Percentiles rank a stretch among this genome's conserved stretches.
Conservation (phyloP, 495 filamentous ascomycete species). For the Neurospora intermedia region DNA sequence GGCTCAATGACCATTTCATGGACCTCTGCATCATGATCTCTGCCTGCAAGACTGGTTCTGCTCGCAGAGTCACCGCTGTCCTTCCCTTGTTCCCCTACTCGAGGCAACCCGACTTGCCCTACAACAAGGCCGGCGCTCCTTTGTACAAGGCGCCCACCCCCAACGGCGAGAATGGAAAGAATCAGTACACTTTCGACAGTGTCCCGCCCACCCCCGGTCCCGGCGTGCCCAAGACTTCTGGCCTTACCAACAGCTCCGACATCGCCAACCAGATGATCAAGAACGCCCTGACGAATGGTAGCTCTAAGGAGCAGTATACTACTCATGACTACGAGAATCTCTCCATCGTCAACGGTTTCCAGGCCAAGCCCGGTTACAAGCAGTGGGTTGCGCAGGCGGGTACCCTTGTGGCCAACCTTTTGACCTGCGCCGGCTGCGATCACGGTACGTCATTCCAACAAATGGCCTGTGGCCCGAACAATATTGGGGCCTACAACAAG, state of each 20-base stretch:
- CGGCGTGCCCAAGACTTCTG: conserved; percentile 50
- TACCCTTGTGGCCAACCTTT: conserved; percentile 82
- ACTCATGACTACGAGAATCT: conserved; percentile 49
- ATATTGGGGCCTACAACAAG: background rate
- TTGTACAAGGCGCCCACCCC: conserved; percentile 52
- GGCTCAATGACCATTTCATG: conserved; percentile 87
- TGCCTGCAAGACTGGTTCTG: conserved; percentile 93
- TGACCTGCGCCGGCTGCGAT: conserved; percentile 92
- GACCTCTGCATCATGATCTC: conserved; percentile 96
- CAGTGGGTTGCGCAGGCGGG: conserved; percentile 97
- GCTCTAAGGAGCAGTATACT: conserved; percentile 22
- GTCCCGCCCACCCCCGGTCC: conserved; percentile 73
- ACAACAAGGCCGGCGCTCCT: conserved; percentile 89
- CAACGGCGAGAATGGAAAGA: conserved; percentile 25
- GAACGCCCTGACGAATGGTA: conserved; percentile 10
- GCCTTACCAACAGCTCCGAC: conserved; percentile 51
- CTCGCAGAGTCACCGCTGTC: conserved; percentile 83
- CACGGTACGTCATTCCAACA: conserved; percentile 42
- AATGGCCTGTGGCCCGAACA: background rate
- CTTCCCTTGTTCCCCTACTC: conserved; percentile 95
- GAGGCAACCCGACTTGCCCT: conserved; percentile 87
- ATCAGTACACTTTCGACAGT: conserved; percentile 50
- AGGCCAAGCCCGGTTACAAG: conserved; percentile 81
- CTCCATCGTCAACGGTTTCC: conserved; percentile 46
- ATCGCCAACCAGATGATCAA: conserved; percentile 56